phyloP scores from a whole-genome alignment of 306 rosid species.

The Malus sylvestris region DNA sequence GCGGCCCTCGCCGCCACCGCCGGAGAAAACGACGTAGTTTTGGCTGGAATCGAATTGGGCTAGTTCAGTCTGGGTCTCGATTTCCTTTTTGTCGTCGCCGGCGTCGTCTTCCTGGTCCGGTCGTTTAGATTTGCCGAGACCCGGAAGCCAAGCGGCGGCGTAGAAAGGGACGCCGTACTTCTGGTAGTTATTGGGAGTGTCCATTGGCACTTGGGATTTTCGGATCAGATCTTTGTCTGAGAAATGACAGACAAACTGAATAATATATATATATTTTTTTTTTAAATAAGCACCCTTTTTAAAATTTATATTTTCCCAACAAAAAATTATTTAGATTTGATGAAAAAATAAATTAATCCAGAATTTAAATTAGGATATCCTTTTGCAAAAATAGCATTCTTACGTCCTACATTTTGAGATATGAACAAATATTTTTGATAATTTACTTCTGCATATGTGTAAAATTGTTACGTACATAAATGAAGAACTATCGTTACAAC shows the following conservation, averaged over 20 bases:
- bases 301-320: no score
- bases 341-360: no score
- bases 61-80: constrained; percentile 4
- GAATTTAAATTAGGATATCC: no score
- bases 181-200: constrained; percentile 41
- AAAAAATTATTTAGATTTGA: no score
- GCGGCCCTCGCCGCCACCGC: constrained; percentile 88
- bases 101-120: background rate
- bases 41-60: constrained; percentile 3
- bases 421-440: no score
- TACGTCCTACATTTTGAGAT: no score
- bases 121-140: constrained; percentile 2
- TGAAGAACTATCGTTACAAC: no score
- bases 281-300: no score
- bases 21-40: constrained; percentile 50
- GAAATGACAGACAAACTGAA: background rate
- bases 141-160: constrained; percentile 59
- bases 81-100: background rate
- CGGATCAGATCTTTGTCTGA: background rate
- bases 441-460: no score
- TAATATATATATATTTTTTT: no score
- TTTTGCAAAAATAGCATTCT: no score
- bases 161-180: constrained; percentile 87
- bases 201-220: background rate
- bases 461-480: no score